Conservation (phyloP, 306 rosid genomes). For the Rosa chinensis region DNA sequence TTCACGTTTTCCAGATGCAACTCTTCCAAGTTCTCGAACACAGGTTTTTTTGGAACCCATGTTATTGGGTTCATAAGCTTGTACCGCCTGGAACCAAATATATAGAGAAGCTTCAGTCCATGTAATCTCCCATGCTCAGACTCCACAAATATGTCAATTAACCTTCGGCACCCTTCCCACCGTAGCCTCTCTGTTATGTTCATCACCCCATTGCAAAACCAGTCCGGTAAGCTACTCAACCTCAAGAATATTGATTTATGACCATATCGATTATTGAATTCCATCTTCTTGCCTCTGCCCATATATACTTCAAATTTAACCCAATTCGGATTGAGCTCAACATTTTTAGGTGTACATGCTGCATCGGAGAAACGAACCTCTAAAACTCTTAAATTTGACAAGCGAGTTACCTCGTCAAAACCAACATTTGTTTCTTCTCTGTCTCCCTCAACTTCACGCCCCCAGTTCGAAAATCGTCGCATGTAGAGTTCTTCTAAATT, state of each 20-base stretch:
- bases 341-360: background rate
- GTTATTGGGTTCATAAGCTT: background rate
- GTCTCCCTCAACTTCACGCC: too few relatives aligned
- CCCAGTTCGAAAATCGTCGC: accelerated
- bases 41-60: background rate
- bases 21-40: background rate
- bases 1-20: accelerated
- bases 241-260: background rate
- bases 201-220: background rate
- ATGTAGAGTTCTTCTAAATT: too few relatives aligned
- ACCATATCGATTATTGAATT: accelerated
- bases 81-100: accelerated
- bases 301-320: background rate
- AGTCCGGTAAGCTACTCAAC: background rate
- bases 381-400: background rate
- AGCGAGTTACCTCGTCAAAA: background rate
- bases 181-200: background rate
- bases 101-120: background rate
- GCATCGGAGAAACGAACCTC: background rate
- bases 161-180: accelerated
- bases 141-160: background rate
- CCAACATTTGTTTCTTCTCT: background rate
- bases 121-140: background rate
- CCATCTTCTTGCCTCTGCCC: accelerated
- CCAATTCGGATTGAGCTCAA: background rate